Conservation (phyloP, 2,329 filamentous ascomycete genomes). For the Pseudofabraea citricarpa region DNA sequence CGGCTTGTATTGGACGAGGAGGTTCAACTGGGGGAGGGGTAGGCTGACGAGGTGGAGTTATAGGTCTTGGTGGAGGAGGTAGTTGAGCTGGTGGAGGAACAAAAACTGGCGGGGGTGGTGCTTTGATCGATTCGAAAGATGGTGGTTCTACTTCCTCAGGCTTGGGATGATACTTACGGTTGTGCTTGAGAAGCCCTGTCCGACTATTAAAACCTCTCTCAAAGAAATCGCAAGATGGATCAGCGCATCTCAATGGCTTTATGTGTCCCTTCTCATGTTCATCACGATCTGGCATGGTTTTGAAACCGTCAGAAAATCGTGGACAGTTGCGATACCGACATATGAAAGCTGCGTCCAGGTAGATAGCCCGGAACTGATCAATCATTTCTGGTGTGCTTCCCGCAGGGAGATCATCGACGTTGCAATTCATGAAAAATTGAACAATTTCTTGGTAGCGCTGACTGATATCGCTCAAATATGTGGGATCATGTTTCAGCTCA, state of each 20-base stretch:
- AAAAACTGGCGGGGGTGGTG: background rate
- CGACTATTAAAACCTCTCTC: constrained; percentile 5
- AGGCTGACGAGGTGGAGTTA: background rate
- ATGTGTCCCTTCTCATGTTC: constrained; percentile 7
- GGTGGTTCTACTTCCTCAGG: constrained; percentile 7
- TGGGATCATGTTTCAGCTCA: constrained; percentile 8
- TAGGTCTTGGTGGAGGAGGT: too few relatives aligned
- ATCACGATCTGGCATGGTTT: constrained; percentile 2
- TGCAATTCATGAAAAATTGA: constrained; percentile 2
- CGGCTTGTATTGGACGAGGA: background rate
- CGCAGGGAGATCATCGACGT: background rate
- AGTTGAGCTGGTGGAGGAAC: background rate
- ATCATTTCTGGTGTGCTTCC: constrained; percentile 1
- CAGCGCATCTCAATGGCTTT: constrained; percentile 7
- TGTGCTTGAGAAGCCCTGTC: constrained; percentile 7
- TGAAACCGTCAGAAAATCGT: constrained; percentile 7
- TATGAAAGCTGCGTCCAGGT: constrained; percentile 7
- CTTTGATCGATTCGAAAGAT: constrained; percentile 4
- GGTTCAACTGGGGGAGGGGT: background rate
- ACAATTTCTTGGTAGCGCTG: constrained; percentile 9
- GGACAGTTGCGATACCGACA: constrained; percentile 10
- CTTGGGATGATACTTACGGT: constrained; percentile 7
- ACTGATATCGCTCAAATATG: constrained; percentile 9
- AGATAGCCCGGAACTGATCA: constrained; percentile 6
- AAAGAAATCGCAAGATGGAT: constrained; percentile 7